Evolutionary conservation across 306 rosid genomes (phyloP).

Genomic region (Urtica urens): DNA sequence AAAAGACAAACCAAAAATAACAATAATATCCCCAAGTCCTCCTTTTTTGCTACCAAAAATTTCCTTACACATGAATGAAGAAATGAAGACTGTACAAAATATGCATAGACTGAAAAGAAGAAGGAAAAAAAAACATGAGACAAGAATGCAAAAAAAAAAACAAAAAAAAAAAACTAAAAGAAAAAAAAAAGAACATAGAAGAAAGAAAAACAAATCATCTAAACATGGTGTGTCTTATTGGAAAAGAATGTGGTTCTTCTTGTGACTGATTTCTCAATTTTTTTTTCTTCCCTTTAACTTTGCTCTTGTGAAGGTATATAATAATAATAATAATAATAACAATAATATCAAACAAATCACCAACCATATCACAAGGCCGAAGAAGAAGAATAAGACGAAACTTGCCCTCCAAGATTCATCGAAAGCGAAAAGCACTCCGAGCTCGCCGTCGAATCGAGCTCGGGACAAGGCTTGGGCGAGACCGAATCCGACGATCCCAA

Average conservation of each 20-base stretch:
- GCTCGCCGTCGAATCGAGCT: slow-evolving; percentile 45
- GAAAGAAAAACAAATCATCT: no score
- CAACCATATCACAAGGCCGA: slow-evolving; percentile 32
- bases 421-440: slow-evolving; percentile 39
- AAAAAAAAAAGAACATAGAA: no score
- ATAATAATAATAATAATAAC: no score
- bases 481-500: slow-evolving; percentile 67
- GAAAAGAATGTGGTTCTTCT: no score
- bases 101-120: slow-evolving; percentile 41
- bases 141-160: neutral
- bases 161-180: slow-evolving; percentile 32
- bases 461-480: slow-evolving; percentile 64
- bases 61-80: slow-evolving; percentile 95
- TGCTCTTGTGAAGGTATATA: slow-evolving; percentile 28
- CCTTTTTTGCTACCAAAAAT: slow-evolving; percentile 62
- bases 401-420: slow-evolving; percentile 25
- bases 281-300: neutral
- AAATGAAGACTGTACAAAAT: slow-evolving; percentile 94
- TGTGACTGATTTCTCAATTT: neutral
- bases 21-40: slow-evolving; percentile 27
- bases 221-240: no score
- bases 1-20: slow-evolving; percentile 12
- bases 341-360: no score
- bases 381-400: no score
- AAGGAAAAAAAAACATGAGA: slow-evolving; percentile 23